Evolutionary conservation across 345 rosid species (phyloP).

Genomic region (Syzygium aqueum): DNA sequence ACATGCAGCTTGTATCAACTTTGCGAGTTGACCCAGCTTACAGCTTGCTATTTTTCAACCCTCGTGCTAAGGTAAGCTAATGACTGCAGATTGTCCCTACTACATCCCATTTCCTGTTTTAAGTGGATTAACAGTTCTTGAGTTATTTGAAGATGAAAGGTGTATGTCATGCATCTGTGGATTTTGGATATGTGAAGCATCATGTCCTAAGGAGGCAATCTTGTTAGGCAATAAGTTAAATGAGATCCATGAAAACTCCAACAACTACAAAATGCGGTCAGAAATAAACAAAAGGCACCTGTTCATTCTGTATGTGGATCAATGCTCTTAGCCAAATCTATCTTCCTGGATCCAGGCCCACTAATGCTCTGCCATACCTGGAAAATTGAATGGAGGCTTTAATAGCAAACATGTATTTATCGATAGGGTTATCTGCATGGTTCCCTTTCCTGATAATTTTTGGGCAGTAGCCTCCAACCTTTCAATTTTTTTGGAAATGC

Average conservation of each 20-base stretch:
- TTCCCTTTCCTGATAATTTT: not conserved
- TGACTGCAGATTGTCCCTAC: not conserved
- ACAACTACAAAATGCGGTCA: not conserved
- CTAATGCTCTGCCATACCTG: not conserved
- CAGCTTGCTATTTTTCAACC: conserved; percentile 65
- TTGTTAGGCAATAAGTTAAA: not conserved
- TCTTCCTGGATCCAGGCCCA: not conserved
- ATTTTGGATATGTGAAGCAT: not conserved
- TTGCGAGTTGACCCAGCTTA: conserved; percentile 70
- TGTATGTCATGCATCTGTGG: not conserved
- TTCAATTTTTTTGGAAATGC: not conserved
- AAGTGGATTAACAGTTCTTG: not conserved
- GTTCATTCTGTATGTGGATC: not conserved
- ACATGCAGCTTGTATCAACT: conserved; percentile 82
- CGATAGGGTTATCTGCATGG: not conserved
- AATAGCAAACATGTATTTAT: not conserved
- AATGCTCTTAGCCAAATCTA: not conserved
- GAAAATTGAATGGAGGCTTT: not conserved
- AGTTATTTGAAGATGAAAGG: not conserved
- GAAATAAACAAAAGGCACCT: not conserved
- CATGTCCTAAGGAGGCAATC: not conserved
- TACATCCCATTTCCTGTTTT: not conserved
- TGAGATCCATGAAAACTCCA: not conserved
- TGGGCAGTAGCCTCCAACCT: not conserved
- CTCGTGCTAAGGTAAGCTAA: conserved; percentile 67